Evolutionary conservation across 1,139 yeast genomes (phyloP).

Genomic region (Geotrichum macrosporum): DNA sequence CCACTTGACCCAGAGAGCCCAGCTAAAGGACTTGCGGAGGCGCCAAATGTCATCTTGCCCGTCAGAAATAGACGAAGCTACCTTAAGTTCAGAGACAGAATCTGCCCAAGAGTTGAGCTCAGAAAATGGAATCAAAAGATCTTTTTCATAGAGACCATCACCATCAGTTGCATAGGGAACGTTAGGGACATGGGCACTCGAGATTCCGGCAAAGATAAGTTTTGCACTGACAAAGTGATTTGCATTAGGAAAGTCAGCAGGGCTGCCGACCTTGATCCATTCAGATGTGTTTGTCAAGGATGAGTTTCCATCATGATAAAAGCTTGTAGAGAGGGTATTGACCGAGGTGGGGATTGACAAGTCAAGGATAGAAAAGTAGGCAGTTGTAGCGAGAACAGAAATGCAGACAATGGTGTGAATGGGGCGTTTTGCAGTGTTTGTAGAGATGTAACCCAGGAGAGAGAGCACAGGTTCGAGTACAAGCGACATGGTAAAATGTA

Average conservation of each 20-base stretch:
- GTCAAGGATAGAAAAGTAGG: slow-evolving; percentile 78
- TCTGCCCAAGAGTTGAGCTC: slow-evolving; percentile 38
- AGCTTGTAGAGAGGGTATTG: slow-evolving; percentile 29
- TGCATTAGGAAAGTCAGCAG: slow-evolving; percentile 39
- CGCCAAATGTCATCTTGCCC: slow-evolving; percentile 64
- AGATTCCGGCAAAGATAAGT: slow-evolving; percentile 28
- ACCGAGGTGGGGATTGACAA: slow-evolving; percentile 54
- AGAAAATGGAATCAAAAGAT: slow-evolving; percentile 44
- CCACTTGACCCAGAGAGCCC: slow-evolving; percentile 56
- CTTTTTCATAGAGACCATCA: slow-evolving; percentile 40
- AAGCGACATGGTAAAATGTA: slow-evolving; percentile 13
- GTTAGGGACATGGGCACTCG: slow-evolving; percentile 19
- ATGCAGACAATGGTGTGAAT: slow-evolving; percentile 79
- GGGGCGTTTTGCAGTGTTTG: slow-evolving; percentile 74
- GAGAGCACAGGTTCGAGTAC: slow-evolving; percentile 20
- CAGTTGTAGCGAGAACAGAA: slow-evolving; percentile 71
- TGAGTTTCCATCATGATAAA: slow-evolving; percentile 26
- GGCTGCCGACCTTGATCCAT: slow-evolving; percentile 33
- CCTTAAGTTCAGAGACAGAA: slow-evolving; percentile 38
- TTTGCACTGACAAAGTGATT: slow-evolving; percentile 28
- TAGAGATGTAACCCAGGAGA: slow-evolving; percentile 43
- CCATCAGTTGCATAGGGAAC: slow-evolving; percentile 31
- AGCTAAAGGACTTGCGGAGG: slow-evolving; percentile 58
- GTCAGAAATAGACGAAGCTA: slow-evolving; percentile 36
- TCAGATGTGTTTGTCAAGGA: slow-evolving; percentile 24